Evolutionary conservation across 768 basidiomycete species (phyloP), one percentile per base, ranked within the genome.

Genomic region (Tubosaeta sp.): DNA sequence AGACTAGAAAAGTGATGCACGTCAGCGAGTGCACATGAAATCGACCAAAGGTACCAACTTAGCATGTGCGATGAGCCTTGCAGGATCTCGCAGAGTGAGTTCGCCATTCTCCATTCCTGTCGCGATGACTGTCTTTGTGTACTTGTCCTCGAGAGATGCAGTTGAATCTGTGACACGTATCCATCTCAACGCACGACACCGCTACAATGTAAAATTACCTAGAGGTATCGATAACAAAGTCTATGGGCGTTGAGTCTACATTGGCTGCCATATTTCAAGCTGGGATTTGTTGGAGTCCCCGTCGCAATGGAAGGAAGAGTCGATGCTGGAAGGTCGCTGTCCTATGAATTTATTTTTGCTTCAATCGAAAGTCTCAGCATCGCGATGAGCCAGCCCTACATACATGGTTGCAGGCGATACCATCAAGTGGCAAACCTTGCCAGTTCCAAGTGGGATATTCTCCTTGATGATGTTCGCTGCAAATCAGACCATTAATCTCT

Each of bases 21-120:
- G 25, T 65, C 44, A 65, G 35, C 40, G 45, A 50, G 19, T 22
- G 41, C 11, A 44, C 31, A 43, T 51, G 40, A 14, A 55, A 41
- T 56, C 32, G 35, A 44, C 45, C 34, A 6, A 12, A 46, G 35
- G 9, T 24, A 81, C 87, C 58, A 62, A 94, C 94, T 81, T 83
- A 46, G 76, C 77, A 25, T 79, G 82, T 12, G 77, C 74, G 16
- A 96, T 69, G 54, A 97, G 92, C 73, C 90, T 90, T n/a, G 78
- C 80, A n/a, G 94, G 90, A 68, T 98, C 93, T 88, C 92, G 98
- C 19, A 97, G 73, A 4, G 83, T 81, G 39, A 99, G 77, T 68
- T 95, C 92, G 43, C 94, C 96, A 54, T 90, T 94, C 71, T 99
- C 95, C 81, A 97, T 83, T 49, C 95, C 95, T 38, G 92, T 93